Evolutionary conservation across 202 grass and related monocot species (phyloP).

Genomic region (Brachypodium distachyon): DNA sequence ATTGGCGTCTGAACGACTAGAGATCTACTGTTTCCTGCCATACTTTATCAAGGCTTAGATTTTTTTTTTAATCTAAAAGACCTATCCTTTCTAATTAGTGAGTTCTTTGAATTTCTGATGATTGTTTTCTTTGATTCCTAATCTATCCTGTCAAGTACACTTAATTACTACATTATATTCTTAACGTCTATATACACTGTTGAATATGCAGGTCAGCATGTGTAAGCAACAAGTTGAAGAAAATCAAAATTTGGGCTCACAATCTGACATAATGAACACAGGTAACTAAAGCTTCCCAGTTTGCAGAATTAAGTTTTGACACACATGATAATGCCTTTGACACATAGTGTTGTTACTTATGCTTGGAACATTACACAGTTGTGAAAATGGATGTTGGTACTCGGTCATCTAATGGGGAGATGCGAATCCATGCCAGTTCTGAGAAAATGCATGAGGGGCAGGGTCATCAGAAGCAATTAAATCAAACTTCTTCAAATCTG

Average conservation of each 20-base stretch:
- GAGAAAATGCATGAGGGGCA: constrained; percentile 26
- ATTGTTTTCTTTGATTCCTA: neutral
- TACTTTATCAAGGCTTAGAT: neutral
- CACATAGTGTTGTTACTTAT: constrained; percentile 22
- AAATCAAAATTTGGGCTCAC: constrained; percentile 13
- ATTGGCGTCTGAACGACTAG: neutral
- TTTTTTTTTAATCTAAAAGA: neutral
- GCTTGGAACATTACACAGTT: constrained; percentile 32
- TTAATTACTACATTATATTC: neutral
- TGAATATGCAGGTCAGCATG: constrained; percentile 28
- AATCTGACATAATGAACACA: neutral
- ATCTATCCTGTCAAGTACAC: neutral
- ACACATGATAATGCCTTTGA: neutral
- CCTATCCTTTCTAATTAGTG: neutral
- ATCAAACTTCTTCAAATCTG: constrained; percentile 35
- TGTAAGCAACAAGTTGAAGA: constrained; percentile 21
- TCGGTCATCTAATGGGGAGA: constrained; percentile 20
- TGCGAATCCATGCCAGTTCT: constrained; percentile 1
- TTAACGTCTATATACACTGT: neutral
- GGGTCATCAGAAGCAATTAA: constrained; percentile 25
- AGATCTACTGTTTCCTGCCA: neutral
- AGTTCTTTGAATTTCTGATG: constrained; percentile 7
- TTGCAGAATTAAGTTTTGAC: constrained; percentile 10
- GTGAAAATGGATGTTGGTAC: constrained; percentile 31
- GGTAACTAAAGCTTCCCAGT: constrained; percentile 21